Evolutionary conservation across 148 eudicot genomes (phyloP).

Genomic region (Mesembryanthemum crystallinum): DNA sequence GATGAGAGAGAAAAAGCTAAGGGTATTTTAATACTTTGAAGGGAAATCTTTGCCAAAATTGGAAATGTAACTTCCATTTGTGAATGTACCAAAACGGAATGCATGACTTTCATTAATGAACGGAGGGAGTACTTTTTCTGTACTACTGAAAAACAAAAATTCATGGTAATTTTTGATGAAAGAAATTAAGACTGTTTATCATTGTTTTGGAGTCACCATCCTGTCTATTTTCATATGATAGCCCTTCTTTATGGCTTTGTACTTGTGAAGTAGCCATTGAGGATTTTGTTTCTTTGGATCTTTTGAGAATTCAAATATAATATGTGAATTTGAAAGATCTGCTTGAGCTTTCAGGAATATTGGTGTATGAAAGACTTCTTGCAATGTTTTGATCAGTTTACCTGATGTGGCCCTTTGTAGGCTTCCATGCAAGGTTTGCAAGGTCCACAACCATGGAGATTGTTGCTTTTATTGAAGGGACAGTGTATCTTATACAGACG

Average conservation of each 20-base stretch:
- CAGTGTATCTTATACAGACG: conserved; percentile 92
- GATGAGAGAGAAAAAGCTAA: too few relatives aligned
- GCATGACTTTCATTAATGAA: too few relatives aligned
- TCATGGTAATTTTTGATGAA: not conserved
- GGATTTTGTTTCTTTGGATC: not conserved
- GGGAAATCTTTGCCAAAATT: too few relatives aligned
- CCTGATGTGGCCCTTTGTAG: conserved; percentile 42
- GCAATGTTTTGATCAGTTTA: conserved; percentile 17
- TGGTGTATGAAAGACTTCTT: not conserved
- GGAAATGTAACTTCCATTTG: too few relatives aligned
- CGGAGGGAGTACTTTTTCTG: too few relatives aligned
- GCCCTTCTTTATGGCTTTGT: not conserved
- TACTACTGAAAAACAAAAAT: not conserved
- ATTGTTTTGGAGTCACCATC: not conserved
- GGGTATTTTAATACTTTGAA: too few relatives aligned
- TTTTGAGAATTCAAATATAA: not conserved
- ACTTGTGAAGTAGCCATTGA: not conserved
- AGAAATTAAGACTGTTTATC: not conserved
- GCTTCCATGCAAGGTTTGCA: conserved; percentile 99
- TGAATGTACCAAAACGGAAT: too few relatives aligned
- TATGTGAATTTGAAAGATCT: not conserved
- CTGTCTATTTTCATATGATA: not conserved
- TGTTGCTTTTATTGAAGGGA: conserved; percentile 88
- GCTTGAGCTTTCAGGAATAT: not conserved
- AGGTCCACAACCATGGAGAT: conserved; percentile 97